Base-by-base conservation (phyloP, 192 early-diverging fungal species). In the Umbelopsis sp. region DNA sequence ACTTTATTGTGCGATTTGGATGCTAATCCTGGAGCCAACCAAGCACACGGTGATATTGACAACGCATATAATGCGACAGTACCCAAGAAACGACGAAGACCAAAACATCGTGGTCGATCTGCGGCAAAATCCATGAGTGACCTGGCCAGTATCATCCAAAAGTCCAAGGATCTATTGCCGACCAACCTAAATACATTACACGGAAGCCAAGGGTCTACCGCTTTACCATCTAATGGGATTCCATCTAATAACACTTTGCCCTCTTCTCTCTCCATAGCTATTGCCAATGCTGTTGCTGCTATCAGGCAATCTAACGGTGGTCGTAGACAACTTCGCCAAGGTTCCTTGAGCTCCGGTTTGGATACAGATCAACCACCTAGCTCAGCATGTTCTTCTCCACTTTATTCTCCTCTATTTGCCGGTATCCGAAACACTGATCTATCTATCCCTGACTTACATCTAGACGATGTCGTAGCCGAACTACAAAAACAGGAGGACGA, bases 331-430 rank as follows among this genome's bases (percentile, higher is more conserved):
- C 26, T 29, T 32, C 26, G 56, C 0, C 56, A 34, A 34, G 31
- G 56, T 34, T 62, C 56, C 0, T 4, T 62, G 2, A 62, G 56
- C 56, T 62, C 56, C 4, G 56, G 75, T 69, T 77, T 77, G 20
- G 81, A 82, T 41, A 71, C 73, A 1, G 69, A 69, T 25, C 81
- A 82, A 31, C 74, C 76, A 7, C 81, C 81, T 2, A 79, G 77
- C 0, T 82, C 81, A 17, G 81, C 81, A 2, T 82, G 81, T 41
- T 75, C 81, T 2, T 76, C 81, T 8, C 81, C 81, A 0, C 36
- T 82, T 5, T 74, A 82, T 45, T 82, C 81, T 21, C 81, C 81
- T 21, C 73, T 82, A 2, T 82, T 82, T 65, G 71, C 77, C 47
- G 81, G 73, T 4, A 77, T 44, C 11, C 29, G 70, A 59, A 52